Percentiles rank a stretch among this genome's conserved stretches.
These are phyloP conservation scores for Metarhizium guizhouense DNA, from an alignment of 2,329 filamentous ascomycete species.

Conservation along the genomic window DNA sequence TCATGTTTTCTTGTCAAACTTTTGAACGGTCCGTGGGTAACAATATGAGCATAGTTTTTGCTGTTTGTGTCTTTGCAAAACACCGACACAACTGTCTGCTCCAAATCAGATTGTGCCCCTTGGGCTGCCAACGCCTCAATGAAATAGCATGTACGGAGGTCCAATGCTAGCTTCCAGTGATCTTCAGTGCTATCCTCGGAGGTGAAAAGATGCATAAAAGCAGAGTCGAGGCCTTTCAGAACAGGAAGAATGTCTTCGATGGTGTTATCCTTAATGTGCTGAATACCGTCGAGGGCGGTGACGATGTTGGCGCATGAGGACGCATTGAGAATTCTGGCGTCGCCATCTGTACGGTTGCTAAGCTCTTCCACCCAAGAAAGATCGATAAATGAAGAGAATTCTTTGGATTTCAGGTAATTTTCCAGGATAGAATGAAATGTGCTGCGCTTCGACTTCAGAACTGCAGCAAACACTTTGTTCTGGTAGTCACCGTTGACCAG, in stretches of 20 bases:
- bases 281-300: conserved; percentile 21
- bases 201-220: conserved; percentile 21
- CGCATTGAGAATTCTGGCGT: conserved; percentile 1
- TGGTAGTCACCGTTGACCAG: neutral
- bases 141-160: conserved; percentile 27
- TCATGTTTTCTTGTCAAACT: conserved; percentile 11
- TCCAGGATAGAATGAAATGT: neutral
- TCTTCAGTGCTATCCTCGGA: conserved; percentile 7
- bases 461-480: neutral
- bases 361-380: conserved; percentile 9
- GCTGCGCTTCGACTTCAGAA: neutral
- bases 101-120: conserved; percentile 7
- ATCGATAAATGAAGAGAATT: conserved; percentile 19
- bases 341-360: neutral
- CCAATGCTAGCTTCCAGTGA: conserved; percentile 19
- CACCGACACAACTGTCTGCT: conserved; percentile 15
- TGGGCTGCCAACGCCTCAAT: conserved; percentile 18
- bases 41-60: conserved; percentile 6
- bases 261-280: conserved; percentile 5
- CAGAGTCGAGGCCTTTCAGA: conserved; percentile 21
- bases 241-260: conserved; percentile 14
- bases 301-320: conserved; percentile 27
- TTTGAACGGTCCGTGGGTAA: conserved; percentile 16
- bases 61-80: conserved; percentile 17
- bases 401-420: neutral